Conservation (phyloP, 345 rosid species). For the Combretum micranthum region DNA sequence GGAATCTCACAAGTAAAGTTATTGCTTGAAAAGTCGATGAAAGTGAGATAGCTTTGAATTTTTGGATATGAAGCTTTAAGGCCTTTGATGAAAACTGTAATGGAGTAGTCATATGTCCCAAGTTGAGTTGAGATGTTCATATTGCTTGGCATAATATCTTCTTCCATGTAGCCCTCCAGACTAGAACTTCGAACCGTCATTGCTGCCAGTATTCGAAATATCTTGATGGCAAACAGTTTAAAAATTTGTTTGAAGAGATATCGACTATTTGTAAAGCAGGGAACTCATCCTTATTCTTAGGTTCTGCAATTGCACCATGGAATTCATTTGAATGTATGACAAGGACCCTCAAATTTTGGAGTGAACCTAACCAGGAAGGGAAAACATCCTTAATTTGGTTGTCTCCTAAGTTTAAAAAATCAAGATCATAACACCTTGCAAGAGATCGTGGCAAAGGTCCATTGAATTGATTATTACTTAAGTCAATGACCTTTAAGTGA, state of each 20-base stretch:
- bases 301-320: not conserved
- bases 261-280: not conserved
- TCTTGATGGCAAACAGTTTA: not conserved
- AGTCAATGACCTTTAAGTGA: not conserved
- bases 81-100: conserved; percentile 13
- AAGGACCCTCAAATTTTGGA: conserved; percentile 4
- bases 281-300: not conserved
- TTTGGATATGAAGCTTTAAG: not conserved
- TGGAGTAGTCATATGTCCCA: not conserved
- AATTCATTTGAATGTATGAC: not conserved
- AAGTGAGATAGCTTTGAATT: not conserved
- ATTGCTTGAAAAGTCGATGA: conserved; percentile 17
- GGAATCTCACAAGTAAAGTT: conserved; percentile 14
- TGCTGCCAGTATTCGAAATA: conserved; percentile 8
- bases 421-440: not conserved
- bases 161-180: not conserved
- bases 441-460: not conserved
- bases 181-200: not conserved
- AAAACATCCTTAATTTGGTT: conserved; percentile 14
- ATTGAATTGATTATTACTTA: not conserved
- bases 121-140: no score
- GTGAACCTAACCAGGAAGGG: conserved; percentile 17
- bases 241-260: not conserved
- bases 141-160: not conserved
- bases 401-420: conserved; percentile 14